phyloP scores from a whole-genome alignment of 1,284 basidiomycete genomes.

The Inonotus obliquus region DNA sequence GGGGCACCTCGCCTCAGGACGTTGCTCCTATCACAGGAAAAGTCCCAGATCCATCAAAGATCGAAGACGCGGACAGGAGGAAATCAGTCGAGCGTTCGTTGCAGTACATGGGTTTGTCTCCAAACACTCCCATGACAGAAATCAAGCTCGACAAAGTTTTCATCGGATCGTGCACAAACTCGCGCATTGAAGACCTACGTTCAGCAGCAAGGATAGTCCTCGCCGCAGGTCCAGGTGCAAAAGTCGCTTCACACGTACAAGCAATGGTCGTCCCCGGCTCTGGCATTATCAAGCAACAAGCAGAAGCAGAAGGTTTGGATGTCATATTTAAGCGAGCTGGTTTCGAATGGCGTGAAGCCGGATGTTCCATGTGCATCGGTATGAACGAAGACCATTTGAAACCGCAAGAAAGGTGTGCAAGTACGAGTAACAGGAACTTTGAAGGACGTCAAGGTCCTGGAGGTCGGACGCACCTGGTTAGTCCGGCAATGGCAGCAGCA shows the following conservation, averaged over 20 bases:
- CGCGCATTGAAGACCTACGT: slow-evolving; percentile 92
- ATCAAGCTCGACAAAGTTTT: slow-evolving; percentile 91
- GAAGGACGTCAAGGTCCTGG: slow-evolving; percentile 87
- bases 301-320: slow-evolving; percentile 91
- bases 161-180: slow-evolving; percentile 96
- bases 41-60: slow-evolving; percentile 77
- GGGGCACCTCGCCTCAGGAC: slow-evolving; percentile 96
- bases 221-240: slow-evolving; percentile 70
- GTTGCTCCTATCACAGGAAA: slow-evolving; percentile 82
- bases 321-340: slow-evolving; percentile 90
- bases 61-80: slow-evolving; percentile 63
- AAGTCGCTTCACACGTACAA: slow-evolving; percentile 77
- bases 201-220: slow-evolving; percentile 83
- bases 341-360: slow-evolving; percentile 97
- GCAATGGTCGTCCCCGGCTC: slow-evolving; percentile 98
- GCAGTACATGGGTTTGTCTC: slow-evolving; percentile 86
- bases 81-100: slow-evolving; percentile 78
- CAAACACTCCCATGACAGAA: slow-evolving; percentile 83
- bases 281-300: slow-evolving; percentile 91
- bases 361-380: slow-evolving; percentile 96
- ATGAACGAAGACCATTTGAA: slow-evolving; percentile 96
- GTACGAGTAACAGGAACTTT: slow-evolving; percentile 96
- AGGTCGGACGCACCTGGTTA: slow-evolving; percentile 89
- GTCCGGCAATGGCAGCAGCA: slow-evolving; percentile 94
- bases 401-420: slow-evolving; percentile 90